Base-by-base conservation (phyloP, 2,329 filamentous ascomycete genomes). In the Alternaria angustiovoidea region DNA sequence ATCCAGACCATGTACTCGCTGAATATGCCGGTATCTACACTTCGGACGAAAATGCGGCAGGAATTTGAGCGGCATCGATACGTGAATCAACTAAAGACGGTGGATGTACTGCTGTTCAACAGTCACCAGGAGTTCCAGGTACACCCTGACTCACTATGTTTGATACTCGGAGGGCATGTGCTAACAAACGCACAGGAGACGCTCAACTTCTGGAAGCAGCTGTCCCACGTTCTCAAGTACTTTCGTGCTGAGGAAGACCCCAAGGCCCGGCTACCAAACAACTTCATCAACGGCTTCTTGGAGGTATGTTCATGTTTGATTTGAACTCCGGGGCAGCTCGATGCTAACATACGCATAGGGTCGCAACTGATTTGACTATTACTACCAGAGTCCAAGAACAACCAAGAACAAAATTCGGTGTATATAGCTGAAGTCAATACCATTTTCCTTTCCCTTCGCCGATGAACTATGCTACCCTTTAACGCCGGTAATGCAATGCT, bases 191-290 rank as follows among this genome's bases (percentile, higher is more conserved):
- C 6, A 58, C 71, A 97, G 94, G 95, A 99, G 86, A 99, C 92
- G 54, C 88, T 99, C 85, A 99, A 99, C 84, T 99, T 91, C 86
- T 99, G 95, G 95, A 97, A 97, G 83, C 95, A 99, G 82, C 86
- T 94, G 64, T 91, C 91, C 66, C 95, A 99, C 80, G 87, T 99
- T 71, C 93, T 99, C 87, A 93, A 95, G 74, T 99, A 97, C 82
- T 99, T 98, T 86, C 89, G 94, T 78, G 86, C 89, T 72, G 94
- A 98, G 80, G 92, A 88, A 84, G 92, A 88, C 79, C 91, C 85
- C 79, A 92, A 84, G 69, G 85, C 87, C 71, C 88, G 88, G 78
- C 82, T 97, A 81, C 94, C 94, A 39, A 88, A 88, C 73, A 95
- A 88, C 84, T 99, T 99, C 83, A 96, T 99, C 83, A 87, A 89